phyloP scores from a whole-genome alignment of 495 filamentous ascomycete species.

The Podospora fimiseda region DNA sequence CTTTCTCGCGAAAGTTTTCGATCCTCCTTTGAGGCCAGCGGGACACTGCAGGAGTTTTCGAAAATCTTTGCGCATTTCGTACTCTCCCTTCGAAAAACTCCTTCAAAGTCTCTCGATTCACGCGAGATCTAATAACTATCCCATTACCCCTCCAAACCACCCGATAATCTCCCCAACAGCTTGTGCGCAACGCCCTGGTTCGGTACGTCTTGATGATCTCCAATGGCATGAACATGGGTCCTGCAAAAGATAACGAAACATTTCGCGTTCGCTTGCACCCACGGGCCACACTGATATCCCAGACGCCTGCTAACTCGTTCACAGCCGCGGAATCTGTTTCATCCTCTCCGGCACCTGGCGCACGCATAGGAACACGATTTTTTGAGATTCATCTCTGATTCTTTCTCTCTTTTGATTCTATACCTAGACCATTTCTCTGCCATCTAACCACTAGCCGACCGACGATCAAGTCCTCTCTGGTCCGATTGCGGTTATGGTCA shows the following conservation, averaged over 20 bases:
- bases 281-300: conserved; percentile 22
- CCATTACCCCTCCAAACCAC: neutral
- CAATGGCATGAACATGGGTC: conserved; percentile 18
- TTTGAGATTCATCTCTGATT: conserved; percentile 12
- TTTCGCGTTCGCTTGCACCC: conserved; percentile 13
- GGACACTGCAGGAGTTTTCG: conserved; percentile 77
- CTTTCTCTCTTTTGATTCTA: conserved; percentile 8
- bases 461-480: conserved; percentile 7
- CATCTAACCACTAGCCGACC: conserved; percentile 9
- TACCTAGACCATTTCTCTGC: conserved; percentile 9
- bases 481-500: conserved; percentile 36
- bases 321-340: conserved; percentile 30
- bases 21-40: conserved; percentile 84
- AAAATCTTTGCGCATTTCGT: conserved; percentile 30
- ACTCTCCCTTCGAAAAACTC: conserved; percentile 35
- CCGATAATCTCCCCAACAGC: conserved; percentile 3
- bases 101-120: conserved; percentile 29
- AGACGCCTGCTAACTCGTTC: conserved; percentile 23
- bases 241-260: conserved; percentile 24
- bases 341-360: conserved; percentile 25
- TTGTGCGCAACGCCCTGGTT: conserved; percentile 10
- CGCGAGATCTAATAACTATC: conserved; percentile 20
- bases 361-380: conserved; percentile 11
- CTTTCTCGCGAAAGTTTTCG: conserved; percentile 35
- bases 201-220: conserved; percentile 8